phyloP scores from a whole-genome alignment of 2,329 filamentous ascomycete species.

The Teratosphaeria nubilosa region DNA sequence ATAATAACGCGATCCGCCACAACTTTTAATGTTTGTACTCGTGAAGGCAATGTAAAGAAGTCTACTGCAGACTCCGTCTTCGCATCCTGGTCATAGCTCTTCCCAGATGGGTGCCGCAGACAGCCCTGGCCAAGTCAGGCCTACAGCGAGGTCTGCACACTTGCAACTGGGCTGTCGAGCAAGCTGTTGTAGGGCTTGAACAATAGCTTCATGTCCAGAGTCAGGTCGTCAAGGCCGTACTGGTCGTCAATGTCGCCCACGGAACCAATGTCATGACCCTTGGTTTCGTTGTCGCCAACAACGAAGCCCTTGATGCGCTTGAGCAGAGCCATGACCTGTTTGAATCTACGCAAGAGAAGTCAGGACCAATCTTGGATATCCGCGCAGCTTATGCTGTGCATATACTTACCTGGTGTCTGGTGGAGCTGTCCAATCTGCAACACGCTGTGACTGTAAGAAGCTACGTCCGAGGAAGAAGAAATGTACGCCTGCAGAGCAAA shows the following conservation, averaged over 20 bases:
- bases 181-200: slow-evolving; percentile 48
- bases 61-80: background rate
- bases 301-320: slow-evolving; percentile 53
- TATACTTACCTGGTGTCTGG: slow-evolving; percentile 41
- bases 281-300: slow-evolving; percentile 50
- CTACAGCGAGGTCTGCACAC: slow-evolving; percentile 16
- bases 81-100: background rate
- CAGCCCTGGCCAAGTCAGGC: background rate
- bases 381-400: background rate
- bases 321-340: slow-evolving; percentile 49
- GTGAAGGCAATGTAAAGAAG: background rate
- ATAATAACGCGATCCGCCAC: background rate
- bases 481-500: slow-evolving; percentile 39
- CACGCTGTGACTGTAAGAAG: slow-evolving; percentile 46
- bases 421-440: slow-evolving; percentile 42
- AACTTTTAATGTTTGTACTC: background rate
- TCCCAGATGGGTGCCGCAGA: background rate
- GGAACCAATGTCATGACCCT: slow-evolving; percentile 58
- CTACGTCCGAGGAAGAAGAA: slow-evolving; percentile 64
- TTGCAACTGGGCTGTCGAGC: slow-evolving; percentile 23
- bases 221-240: slow-evolving; percentile 54
- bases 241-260: slow-evolving; percentile 58
- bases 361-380: background rate
- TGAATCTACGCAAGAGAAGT: slow-evolving; percentile 29
- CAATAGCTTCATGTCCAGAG: slow-evolving; percentile 60